These are phyloP conservation scores for Penicillium sp. DNA, from an alignment of 2,329 filamentous ascomycete genomes.

Conservation along the genomic window DNA sequence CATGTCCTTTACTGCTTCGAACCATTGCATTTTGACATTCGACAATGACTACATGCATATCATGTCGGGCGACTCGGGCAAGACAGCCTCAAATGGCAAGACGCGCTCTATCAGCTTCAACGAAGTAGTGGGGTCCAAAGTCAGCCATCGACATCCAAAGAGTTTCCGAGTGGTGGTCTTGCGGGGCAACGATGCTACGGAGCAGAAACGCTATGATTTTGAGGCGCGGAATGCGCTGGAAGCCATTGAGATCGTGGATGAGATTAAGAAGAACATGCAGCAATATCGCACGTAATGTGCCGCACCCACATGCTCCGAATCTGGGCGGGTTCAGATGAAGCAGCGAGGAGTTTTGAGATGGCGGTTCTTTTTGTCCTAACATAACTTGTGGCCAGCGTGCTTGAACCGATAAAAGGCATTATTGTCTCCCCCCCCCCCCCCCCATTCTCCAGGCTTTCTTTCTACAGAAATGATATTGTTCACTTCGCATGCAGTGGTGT, in stretches of 20 bases:
- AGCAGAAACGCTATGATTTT: slow-evolving; percentile 63
- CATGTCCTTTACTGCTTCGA: slow-evolving; percentile 58
- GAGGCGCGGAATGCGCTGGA: slow-evolving; percentile 54
- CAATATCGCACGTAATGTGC: slow-evolving; percentile 36
- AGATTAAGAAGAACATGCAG: slow-evolving; percentile 56
- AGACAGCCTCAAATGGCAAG: slow-evolving; percentile 49
- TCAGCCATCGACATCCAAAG: slow-evolving; percentile 58
- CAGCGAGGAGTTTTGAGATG: no score
- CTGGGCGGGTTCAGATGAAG: no score
- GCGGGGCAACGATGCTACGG: slow-evolving; percentile 54
- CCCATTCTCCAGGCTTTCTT: no score
- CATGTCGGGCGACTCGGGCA: slow-evolving; percentile 52
- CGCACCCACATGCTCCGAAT: no score
- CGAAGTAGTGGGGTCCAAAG: slow-evolving; percentile 60
- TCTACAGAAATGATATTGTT: no score
- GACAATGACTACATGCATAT: slow-evolving; percentile 63
- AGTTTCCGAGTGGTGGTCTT: slow-evolving; percentile 58
- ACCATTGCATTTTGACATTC: slow-evolving; percentile 55
- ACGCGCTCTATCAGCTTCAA: slow-evolving; percentile 59
- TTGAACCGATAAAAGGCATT: no score
- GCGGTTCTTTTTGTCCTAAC: no score
- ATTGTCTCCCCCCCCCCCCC: no score
- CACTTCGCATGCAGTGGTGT: no score
- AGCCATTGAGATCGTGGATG: slow-evolving; percentile 56
- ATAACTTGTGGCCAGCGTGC: no score